These are phyloP conservation scores for Populus hybrid DNA, from an alignment of 441 rosid genomes.

Conservation along the genomic window DNA sequence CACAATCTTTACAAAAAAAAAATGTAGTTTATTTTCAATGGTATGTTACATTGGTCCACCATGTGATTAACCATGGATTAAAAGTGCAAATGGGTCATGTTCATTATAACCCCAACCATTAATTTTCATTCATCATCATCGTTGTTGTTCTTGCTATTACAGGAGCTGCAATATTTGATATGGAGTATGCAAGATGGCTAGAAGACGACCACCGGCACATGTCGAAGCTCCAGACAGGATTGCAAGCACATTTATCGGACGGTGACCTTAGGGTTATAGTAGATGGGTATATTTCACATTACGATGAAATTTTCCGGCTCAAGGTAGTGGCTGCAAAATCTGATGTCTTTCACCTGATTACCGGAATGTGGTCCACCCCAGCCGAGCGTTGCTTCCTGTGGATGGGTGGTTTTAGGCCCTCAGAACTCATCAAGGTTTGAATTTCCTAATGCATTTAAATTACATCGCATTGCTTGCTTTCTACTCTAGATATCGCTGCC, in stretches of 20 bases:
- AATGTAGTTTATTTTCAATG: neutral
- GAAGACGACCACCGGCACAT: slow-evolving; percentile 83
- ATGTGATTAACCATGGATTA: neutral
- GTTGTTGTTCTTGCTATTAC: neutral
- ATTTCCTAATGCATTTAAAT: neutral
- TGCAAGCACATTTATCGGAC: slow-evolving; percentile 81
- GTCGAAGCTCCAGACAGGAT: slow-evolving; percentile 82
- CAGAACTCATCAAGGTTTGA: slow-evolving; percentile 90
- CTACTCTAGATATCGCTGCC: neutral
- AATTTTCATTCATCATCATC: neutral
- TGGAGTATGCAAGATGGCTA: slow-evolving; percentile 91
- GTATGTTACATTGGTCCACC: slow-evolving; percentile 8
- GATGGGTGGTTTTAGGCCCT: slow-evolving; percentile 97
- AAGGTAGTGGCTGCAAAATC: slow-evolving; percentile 70
- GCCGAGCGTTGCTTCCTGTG: slow-evolving; percentile 97
- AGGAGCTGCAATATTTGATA: slow-evolving; percentile 89
- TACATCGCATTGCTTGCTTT: neutral
- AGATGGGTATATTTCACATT: slow-evolving; percentile 72
- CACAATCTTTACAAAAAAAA: neutral
- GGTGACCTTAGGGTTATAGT: slow-evolving; percentile 79
- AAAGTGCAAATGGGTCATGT: neutral
- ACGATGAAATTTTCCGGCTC: slow-evolving; percentile 72
- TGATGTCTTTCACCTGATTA: slow-evolving; percentile 86
- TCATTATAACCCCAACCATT: neutral
- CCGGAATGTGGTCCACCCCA: slow-evolving; percentile 93